Conservation (phyloP, 2,329 filamentous ascomycete genomes). For the Emmonsiellopsis sp. region DNA sequence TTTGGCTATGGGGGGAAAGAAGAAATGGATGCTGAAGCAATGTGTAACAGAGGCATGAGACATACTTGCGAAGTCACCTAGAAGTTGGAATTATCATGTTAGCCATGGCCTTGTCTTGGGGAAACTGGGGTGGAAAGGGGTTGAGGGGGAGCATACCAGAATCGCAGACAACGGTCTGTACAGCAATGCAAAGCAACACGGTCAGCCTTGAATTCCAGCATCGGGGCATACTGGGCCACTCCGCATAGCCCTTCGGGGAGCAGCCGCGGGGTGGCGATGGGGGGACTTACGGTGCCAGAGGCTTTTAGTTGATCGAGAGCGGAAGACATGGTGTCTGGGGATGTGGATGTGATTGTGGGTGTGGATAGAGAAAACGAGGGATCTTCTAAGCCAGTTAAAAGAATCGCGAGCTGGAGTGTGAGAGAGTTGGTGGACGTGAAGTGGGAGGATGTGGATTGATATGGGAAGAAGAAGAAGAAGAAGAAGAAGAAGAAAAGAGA, state of each 20-base stretch:
- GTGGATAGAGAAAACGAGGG: neutral
- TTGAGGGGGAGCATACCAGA: constrained; percentile 58
- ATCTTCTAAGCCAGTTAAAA: constrained; percentile 1
- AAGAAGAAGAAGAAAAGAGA: constrained; percentile 13
- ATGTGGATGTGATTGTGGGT: constrained; percentile 6
- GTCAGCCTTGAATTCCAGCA: constrained; percentile 3
- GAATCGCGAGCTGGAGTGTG: neutral
- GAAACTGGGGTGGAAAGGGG: neutral
- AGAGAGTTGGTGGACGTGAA: neutral
- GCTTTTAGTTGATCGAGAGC: constrained; percentile 97
- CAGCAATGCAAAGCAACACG: constrained; percentile 6
- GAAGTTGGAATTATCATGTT: constrained; percentile 10
- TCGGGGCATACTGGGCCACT: too few species aligned
- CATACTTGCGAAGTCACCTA: constrained; percentile 71
- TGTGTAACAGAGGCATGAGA: constrained; percentile 17
- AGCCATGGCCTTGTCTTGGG: constrained; percentile 23
- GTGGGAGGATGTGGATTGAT: neutral
- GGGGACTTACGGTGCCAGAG: constrained; percentile 78
- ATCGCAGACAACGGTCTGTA: constrained; percentile 87
- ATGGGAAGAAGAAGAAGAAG: constrained; percentile 8
- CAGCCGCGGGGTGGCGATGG: constrained; percentile 4
- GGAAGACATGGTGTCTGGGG: constrained; percentile 56
- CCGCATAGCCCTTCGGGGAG: neutral
- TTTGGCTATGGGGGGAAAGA: neutral
- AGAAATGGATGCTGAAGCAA: neutral